Percentiles rank a stretch among this genome's conserved stretches.
These are phyloP conservation scores for Bocquillonia castaneifolia DNA, from an alignment of 441 rosid genomes.

Conservation along the genomic window DNA sequence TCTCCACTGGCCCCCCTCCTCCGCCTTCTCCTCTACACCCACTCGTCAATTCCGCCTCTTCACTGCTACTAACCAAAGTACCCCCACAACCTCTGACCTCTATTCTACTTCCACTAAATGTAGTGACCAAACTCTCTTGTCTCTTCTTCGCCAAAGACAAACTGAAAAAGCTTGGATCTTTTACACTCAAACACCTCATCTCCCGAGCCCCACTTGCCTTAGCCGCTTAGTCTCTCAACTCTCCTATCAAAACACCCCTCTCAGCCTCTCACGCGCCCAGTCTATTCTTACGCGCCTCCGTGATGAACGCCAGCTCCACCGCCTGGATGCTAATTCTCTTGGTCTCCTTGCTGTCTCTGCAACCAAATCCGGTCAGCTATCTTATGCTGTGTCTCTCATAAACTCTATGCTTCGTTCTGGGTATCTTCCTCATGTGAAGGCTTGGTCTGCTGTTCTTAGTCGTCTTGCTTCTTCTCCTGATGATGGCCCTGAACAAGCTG, in stretches of 20 bases:
- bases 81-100: slow-evolving; percentile 31
- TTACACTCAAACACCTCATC: slow-evolving; percentile 49
- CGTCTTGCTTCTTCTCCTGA: slow-evolving; percentile 60
- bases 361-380: slow-evolving; percentile 62
- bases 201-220: slow-evolving; percentile 77
- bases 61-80: slow-evolving; percentile 31
- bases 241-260: slow-evolving; percentile 49
- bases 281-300: slow-evolving; percentile 93
- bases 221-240: slow-evolving; percentile 89
- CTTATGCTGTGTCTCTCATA: slow-evolving; percentile 64
- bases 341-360: slow-evolving; percentile 87
- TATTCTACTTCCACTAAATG: slow-evolving; percentile 21
- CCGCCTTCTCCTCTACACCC: slow-evolving; percentile 21
- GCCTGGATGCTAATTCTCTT: slow-evolving; percentile 84
- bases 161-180: slow-evolving; percentile 77
- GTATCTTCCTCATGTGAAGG: slow-evolving; percentile 80
- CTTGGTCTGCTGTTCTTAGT: slow-evolving; percentile 79
- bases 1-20: not conserved
- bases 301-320: slow-evolving; percentile 73
- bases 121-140: slow-evolving; percentile 51
- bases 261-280: slow-evolving; percentile 67
- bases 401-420: slow-evolving; percentile 91
- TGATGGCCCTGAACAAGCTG: slow-evolving; percentile 59
- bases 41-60: slow-evolving; percentile 22
- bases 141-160: slow-evolving; percentile 64